Evolutionary conservation across 495 filamentous ascomycete genomes (phyloP).

Genomic region (Choiromyces venosus): DNA sequence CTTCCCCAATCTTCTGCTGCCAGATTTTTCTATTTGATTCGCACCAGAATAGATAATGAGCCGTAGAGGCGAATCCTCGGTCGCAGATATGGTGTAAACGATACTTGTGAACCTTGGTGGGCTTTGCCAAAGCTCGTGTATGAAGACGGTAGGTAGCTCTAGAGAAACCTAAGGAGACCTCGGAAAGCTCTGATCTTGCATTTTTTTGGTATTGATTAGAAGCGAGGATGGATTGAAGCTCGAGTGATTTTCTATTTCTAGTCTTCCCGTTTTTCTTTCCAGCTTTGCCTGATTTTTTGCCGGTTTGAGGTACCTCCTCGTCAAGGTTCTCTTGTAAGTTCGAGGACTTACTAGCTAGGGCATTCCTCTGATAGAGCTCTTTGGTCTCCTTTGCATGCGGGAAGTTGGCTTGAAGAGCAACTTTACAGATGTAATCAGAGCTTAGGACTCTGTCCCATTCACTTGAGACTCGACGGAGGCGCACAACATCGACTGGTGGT

Average conservation of each 20-base stretch:
- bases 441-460: constrained; percentile 30
- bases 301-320: constrained; percentile 10
- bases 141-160: constrained; percentile 37
- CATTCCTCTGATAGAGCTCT: constrained; percentile 31
- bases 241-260: constrained; percentile 4
- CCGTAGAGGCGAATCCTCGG: constrained; percentile 33
- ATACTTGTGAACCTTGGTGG: constrained; percentile 38
- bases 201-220: constrained; percentile 6
- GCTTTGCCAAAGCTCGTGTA: constrained; percentile 35
- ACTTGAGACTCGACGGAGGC: constrained; percentile 31
- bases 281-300: constrained; percentile 17
- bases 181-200: constrained; percentile 14
- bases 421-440: constrained; percentile 38
- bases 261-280: constrained; percentile 25
- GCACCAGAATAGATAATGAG: constrained; percentile 36
- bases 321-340: constrained; percentile 4
- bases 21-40: constrained; percentile 39
- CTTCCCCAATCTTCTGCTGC: constrained; percentile 39
- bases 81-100: constrained; percentile 37
- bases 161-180: constrained; percentile 24
- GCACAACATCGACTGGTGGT: constrained; percentile 31
- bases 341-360: constrained; percentile 13
- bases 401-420: constrained; percentile 35
- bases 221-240: constrained; percentile 28
- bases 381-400: constrained; percentile 35